These are phyloP conservation scores for Tuber indicum DNA, from an alignment of 495 filamentous ascomycete species.

Conservation along the genomic window DNA sequence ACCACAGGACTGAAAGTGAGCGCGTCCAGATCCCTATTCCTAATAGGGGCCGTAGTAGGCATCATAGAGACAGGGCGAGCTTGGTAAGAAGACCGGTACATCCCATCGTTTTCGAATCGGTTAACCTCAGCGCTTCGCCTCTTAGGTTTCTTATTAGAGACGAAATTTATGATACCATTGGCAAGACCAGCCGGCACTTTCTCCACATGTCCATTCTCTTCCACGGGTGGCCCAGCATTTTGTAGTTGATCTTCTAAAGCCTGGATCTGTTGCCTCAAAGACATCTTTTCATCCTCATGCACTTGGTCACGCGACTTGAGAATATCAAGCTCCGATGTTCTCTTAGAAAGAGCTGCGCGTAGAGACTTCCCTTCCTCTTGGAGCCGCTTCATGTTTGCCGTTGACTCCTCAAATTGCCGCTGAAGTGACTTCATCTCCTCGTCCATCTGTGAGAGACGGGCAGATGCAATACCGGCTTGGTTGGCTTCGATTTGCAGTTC, in stretches of 20 bases:
- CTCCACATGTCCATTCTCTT: constrained; percentile 72
- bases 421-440: constrained; percentile 91
- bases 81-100: constrained; percentile 82
- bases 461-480: constrained; percentile 90
- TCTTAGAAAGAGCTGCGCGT: constrained; percentile 66
- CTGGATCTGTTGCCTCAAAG: constrained; percentile 74
- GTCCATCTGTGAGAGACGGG: constrained; percentile 79
- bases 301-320: constrained; percentile 61
- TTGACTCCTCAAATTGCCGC: constrained; percentile 74
- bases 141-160: constrained; percentile 96
- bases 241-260: constrained; percentile 93
- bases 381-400: constrained; percentile 79
- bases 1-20: constrained; percentile 59
- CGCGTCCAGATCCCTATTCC: constrained; percentile 28
- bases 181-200: constrained; percentile 68
- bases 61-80: constrained; percentile 94
- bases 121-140: constrained; percentile 74
- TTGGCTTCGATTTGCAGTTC: constrained; percentile 95
- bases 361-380: constrained; percentile 84
- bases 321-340: constrained; percentile 69
- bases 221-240: constrained; percentile 63
- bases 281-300: constrained; percentile 74
- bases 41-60: constrained; percentile 52
- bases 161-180: constrained; percentile 86
- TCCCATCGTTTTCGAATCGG: constrained; percentile 28